phyloP scores from a whole-genome alignment of 306 rosid genomes.

The Castanospermum australe region DNA sequence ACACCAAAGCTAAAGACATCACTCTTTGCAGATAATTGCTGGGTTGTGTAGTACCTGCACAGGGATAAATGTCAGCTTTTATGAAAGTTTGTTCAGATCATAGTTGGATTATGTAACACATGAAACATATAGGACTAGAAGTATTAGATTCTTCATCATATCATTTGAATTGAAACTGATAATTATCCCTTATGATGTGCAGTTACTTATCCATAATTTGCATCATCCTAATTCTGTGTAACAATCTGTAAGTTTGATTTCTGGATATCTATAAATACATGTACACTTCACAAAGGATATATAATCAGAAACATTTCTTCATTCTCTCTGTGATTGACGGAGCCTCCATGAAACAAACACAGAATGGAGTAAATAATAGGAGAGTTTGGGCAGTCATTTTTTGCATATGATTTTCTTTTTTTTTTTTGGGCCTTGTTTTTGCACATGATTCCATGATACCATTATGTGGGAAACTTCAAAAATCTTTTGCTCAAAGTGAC shows the following conservation, averaged over 20 bases:
- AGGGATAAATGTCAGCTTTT: slow-evolving; percentile 16
- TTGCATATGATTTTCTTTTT: not conserved
- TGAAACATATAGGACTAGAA: slow-evolving; percentile 23
- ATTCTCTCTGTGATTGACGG: not conserved
- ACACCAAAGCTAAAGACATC: slow-evolving; percentile 95
- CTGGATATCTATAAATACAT: not conserved
- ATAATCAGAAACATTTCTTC: slow-evolving; percentile 10
- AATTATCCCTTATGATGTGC: not conserved
- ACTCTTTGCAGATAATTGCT: slow-evolving; percentile 80
- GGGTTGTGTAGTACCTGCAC: slow-evolving; percentile 85
- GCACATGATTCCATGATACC: not conserved
- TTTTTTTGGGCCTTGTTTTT: not conserved
- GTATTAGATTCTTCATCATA: slow-evolving; percentile 7
- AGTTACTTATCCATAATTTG: not conserved
- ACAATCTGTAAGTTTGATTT: not conserved
- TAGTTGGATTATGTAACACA: not conserved
- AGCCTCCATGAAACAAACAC: not conserved
- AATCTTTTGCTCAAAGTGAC: slow-evolving; percentile 2
- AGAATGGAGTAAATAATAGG: not conserved
- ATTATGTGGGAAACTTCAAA: not conserved
- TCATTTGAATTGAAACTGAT: not conserved
- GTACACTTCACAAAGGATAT: not conserved
- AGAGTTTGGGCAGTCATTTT: not conserved
- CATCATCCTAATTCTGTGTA: too few species aligned
- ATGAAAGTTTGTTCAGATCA: too few species aligned